These are phyloP conservation scores for Ganoderma leucocontextum DNA, from an alignment of 1,284 basidiomycete genomes.

Conservation along the genomic window DNA sequence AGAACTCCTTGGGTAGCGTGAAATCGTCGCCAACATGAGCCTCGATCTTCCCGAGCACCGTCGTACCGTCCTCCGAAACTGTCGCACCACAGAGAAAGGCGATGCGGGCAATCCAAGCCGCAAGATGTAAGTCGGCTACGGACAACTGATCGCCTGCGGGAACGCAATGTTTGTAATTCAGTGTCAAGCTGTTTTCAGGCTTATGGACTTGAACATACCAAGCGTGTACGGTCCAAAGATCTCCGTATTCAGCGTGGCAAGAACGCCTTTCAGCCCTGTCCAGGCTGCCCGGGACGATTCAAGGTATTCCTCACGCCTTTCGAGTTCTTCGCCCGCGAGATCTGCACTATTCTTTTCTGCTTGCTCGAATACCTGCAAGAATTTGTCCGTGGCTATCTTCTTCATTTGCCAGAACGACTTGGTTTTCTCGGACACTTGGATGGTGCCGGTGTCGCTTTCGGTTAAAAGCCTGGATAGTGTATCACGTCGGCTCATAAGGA, in stretches of 20 bases:
- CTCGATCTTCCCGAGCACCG: slow-evolving; percentile 59
- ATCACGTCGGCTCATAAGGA: slow-evolving; percentile 57
- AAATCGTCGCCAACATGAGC: slow-evolving; percentile 56
- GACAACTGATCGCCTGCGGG: slow-evolving; percentile 76
- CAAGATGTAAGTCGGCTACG: slow-evolving; percentile 83
- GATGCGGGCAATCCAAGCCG: slow-evolving; percentile 78
- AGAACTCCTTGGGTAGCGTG: slow-evolving; percentile 53
- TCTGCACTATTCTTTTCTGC: slow-evolving; percentile 53
- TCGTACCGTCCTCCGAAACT: slow-evolving; percentile 56
- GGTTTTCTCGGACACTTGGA: slow-evolving; percentile 68
- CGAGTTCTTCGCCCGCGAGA: slow-evolving; percentile 42
- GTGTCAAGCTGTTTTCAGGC: not conserved
- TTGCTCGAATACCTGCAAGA: slow-evolving; percentile 54
- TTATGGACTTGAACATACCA: slow-evolving; percentile 52
- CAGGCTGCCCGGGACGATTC: slow-evolving; percentile 48
- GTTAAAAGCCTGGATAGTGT: slow-evolving; percentile 63
- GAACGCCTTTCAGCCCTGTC: slow-evolving; percentile 53
- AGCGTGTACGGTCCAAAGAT: slow-evolving; percentile 78
- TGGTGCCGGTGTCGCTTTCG: slow-evolving; percentile 53
- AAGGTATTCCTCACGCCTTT: slow-evolving; percentile 47
- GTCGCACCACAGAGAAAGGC: slow-evolving; percentile 65
- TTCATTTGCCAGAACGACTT: slow-evolving; percentile 65
- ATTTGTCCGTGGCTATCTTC: slow-evolving; percentile 53
- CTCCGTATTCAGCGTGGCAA: slow-evolving; percentile 59
- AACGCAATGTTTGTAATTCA: not conserved